Evolutionary conservation across 345 rosid genomes (phyloP).

Genomic region (Punica granatum): DNA sequence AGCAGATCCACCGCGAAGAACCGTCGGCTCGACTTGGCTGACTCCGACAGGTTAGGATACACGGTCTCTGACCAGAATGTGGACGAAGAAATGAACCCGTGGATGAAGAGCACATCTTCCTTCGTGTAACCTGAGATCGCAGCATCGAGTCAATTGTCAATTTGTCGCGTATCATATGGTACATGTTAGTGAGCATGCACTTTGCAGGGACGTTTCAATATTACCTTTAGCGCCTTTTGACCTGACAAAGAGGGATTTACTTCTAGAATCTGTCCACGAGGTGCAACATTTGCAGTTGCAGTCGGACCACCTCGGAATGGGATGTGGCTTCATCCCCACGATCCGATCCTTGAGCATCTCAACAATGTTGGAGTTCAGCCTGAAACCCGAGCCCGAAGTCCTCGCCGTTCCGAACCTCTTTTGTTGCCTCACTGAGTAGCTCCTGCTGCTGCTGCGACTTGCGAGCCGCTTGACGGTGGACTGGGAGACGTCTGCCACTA

Average conservation of each 20-base stretch:
- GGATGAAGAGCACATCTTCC: constrained; percentile 91
- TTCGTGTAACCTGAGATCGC: constrained; percentile 21
- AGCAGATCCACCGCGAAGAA: constrained; percentile 82
- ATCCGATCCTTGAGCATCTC: constrained; percentile 66
- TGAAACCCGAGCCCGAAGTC: constrained; percentile 34
- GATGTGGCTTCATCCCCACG: constrained; percentile 24
- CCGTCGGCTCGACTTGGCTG: constrained; percentile 56
- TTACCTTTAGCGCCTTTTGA: constrained; percentile 30
- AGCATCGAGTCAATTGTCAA: background rate
- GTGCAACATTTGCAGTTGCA: constrained; percentile 36
- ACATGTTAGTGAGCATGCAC: no score
- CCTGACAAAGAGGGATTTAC: constrained; percentile 31
- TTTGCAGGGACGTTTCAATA: no score
- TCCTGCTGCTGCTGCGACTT: constrained; percentile 20
- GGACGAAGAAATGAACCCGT: constrained; percentile 96
- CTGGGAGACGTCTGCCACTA: constrained; percentile 25
- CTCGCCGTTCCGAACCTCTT: constrained; percentile 24
- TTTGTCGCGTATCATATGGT: background rate
- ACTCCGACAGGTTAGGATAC: constrained; percentile 72
- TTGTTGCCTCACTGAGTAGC: constrained; percentile 19
- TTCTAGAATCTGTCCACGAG: constrained; percentile 24
- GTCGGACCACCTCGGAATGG: constrained; percentile 43
- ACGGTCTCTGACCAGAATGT: constrained; percentile 95
- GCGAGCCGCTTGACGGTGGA: constrained; percentile 12
- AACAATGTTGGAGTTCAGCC: constrained; percentile 57